These are phyloP conservation scores for Monosporozyma unispora DNA, from an alignment of 805 yeast species.

Conservation along the genomic window DNA sequence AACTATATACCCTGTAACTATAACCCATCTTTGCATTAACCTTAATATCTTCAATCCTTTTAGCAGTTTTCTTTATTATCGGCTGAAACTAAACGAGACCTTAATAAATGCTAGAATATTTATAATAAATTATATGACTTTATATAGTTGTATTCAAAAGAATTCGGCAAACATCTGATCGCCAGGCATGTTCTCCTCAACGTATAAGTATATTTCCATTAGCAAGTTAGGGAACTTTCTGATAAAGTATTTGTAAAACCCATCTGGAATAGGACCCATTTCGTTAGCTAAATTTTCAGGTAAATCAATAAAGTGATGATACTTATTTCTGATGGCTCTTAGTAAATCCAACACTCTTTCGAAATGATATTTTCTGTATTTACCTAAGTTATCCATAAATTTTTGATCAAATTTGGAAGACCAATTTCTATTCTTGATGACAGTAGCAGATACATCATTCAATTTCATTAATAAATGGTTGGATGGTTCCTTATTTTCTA, in stretches of 20 bases:
- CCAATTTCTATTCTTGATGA: slow-evolving; percentile 68
- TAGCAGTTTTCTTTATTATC: too few relatives aligned
- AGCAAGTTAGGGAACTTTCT: slow-evolving; percentile 67
- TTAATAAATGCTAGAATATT: not conserved
- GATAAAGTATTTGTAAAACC: slow-evolving; percentile 72
- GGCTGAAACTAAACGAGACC: not conserved
- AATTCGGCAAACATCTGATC: slow-evolving; percentile 52
- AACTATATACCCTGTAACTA: not conserved
- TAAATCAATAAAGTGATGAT: slow-evolving; percentile 88
- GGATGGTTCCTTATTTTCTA: slow-evolving; percentile 75
- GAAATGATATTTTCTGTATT: slow-evolving; percentile 79
- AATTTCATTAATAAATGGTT: slow-evolving; percentile 46
- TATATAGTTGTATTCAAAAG: slow-evolving; percentile 16
- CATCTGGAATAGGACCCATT: slow-evolving; percentile 77
- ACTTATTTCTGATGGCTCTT: slow-evolving; percentile 85
- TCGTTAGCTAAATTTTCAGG: slow-evolving; percentile 54
- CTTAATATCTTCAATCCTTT: not conserved
- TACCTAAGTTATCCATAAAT: slow-evolving; percentile 77
- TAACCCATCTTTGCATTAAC: not conserved
- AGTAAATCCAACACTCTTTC: slow-evolving; percentile 74
- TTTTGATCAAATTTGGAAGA: slow-evolving; percentile 56
- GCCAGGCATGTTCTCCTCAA: slow-evolving; percentile 44
- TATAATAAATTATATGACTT: not conserved
- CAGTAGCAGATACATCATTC: slow-evolving; percentile 42
- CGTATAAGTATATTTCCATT: slow-evolving; percentile 62